Evolutionary conservation across 1,284 basidiomycete species (phyloP), one percentile per base, ranked within the genome.

Genomic region (Schizophyllum commune): DNA sequence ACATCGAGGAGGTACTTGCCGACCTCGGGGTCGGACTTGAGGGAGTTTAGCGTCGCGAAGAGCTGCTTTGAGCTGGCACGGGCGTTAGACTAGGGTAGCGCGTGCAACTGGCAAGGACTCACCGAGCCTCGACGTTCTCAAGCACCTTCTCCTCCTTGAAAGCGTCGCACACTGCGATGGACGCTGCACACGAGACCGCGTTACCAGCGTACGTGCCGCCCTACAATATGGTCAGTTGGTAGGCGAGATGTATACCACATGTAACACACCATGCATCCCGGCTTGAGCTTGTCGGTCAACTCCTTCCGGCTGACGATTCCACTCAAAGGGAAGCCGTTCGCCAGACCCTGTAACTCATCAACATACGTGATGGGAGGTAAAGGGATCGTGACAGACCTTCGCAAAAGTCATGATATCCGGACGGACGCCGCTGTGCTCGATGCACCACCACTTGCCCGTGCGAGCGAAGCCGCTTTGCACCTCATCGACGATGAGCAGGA

Each of bases 171-270:
- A 92, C 89, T 0, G 93, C 94, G 52, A 88, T 79, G 11, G 87
- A 94, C 17, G 94, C 94, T 0, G 94, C 94, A 70, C 94, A 96
- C 0, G 90, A 79, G 0, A 96, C 91, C 0, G 91, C 88, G 69
- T 95, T 96, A 32, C 94, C 94, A 9, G 91, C 91, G 68, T 95
- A 95, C 2, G 94, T 96, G 19, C 93, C 94, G 32, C 93, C 92
- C 88, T 89, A 66, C 55, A 21, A 6, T 32, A 47, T 54, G n/a
- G n/a, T n/a, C n/a, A n/a, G n/a, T n/a, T n/a, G n/a, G n/a, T n/a
- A n/a, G n/a, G n/a, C n/a, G n/a, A n/a, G n/a, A n/a, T n/a, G n/a
- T n/a, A n/a, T n/a, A n/a, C n/a, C n/a, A n/a, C n/a, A n/a, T n/a
- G n/a, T n/a, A n/a, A 65, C 75, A 61, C 47, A 89, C 90, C 84